Evolutionary conservation across 1,139 yeast species (phyloP), one percentile per base, ranked within the genome.

Genomic region (Eremothecium gossypii): DNA sequence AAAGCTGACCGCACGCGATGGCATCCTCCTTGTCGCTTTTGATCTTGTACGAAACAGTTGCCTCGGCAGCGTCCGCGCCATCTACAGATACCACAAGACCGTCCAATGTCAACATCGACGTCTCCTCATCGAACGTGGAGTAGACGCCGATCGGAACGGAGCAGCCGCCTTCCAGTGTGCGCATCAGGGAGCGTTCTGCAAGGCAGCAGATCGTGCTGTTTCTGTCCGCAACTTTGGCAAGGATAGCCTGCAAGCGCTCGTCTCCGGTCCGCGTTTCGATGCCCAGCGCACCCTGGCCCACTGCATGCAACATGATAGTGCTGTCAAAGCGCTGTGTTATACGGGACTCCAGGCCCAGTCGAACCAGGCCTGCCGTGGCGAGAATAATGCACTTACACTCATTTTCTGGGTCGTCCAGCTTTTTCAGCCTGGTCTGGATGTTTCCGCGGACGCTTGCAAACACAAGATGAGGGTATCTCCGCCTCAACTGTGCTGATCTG

Each of bases 221-320:
- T 40, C 69, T 65, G 60, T 87, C 82, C 54, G 80, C 82, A 48
- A 91, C 76, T 41, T 73, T 69, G 17, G 69, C 62, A 50, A 94
- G 73, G 28, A 89, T 69, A 41, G 73, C 64, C 53, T 69, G 68
- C 60, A 83, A 73, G 41, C 68, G 64, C 7, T 64, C 61, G 60
- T 93, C 96, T 43, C 73, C 76, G 45, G 74, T 73, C 55, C 93
- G 75, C 51, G 89, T 84, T 65, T 91, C 98, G 32, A 91, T 70
- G 14, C 97, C 98, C 41, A 91, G 68, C 0, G 97, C 97, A 49
- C 98, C 98, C 68, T 91, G 98, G 12, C 98, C 98, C 33, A 91
- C 96, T 0, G 98, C 96, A 60, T 91, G 85, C 61, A 80, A 84
- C 95, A 91, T 85, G 45, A 82, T 86, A 31, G 86, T 84, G n/a